These are phyloP conservation scores for Dipodascus geniculatus DNA, from an alignment of 805 yeast genomes.

Conservation along the genomic window DNA sequence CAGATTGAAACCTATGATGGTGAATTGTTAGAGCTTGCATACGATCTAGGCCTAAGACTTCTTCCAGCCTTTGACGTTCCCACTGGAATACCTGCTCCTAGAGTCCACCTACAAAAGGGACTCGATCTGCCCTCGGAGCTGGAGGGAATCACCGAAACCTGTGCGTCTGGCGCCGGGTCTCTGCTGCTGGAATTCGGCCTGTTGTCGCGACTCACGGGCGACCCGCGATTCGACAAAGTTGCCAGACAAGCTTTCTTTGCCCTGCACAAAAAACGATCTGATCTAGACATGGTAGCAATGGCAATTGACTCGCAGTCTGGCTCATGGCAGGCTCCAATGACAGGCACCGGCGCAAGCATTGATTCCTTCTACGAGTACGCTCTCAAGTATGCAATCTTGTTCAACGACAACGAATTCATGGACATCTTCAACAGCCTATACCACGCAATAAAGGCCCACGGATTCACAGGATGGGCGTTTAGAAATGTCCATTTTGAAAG, in stretches of 20 bases:
- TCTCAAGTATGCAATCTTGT: conserved; percentile 60
- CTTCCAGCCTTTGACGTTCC: conserved; percentile 56
- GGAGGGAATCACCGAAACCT: conserved; percentile 42
- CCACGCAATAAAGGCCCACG: conserved; percentile 41
- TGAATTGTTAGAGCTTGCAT: conserved; percentile 56
- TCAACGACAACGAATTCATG: conserved; percentile 43
- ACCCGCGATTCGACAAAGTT: conserved; percentile 51
- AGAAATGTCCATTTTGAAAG: conserved; percentile 42
- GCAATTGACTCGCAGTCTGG: conserved; percentile 51
- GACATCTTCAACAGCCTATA: conserved; percentile 45
- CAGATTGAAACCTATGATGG: conserved; percentile 47
- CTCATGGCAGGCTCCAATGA: conserved; percentile 43
- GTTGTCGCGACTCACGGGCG: conserved; percentile 63
- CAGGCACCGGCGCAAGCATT: conserved; percentile 84
- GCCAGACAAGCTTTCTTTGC: conserved; percentile 53
- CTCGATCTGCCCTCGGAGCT: conserved; percentile 19
- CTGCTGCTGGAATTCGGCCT: conserved; percentile 73
- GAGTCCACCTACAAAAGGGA: conserved; percentile 57
- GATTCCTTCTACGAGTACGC: conserved; percentile 90
- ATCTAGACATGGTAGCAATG: conserved; percentile 63
- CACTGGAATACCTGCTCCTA: conserved; percentile 62
- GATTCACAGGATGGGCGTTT: conserved; percentile 39
- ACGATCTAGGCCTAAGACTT: conserved; percentile 61
- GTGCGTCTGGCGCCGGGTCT: conserved; percentile 80
- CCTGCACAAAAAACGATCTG: conserved; percentile 57